These are phyloP conservation scores for Bruguiera parviflora DNA, from an alignment of 345 rosid species.

Conservation along the genomic window DNA sequence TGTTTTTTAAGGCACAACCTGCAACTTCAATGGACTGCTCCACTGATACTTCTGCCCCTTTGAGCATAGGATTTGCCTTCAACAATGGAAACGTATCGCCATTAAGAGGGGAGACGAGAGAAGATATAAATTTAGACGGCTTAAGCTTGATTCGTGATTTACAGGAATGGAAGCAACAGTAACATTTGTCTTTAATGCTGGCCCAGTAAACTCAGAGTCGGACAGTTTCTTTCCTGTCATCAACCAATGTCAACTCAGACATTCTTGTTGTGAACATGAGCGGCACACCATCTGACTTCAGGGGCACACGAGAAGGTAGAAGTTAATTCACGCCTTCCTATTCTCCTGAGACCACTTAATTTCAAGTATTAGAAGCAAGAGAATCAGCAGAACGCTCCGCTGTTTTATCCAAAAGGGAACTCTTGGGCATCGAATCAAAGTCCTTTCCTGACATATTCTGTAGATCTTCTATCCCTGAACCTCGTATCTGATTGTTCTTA, in stretches of 20 bases:
- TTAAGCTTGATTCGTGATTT: neutral
- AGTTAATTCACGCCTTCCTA: constrained; percentile 24
- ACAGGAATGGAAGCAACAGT: no score
- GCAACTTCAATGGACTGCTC: neutral
- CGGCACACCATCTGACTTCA: constrained; percentile 34
- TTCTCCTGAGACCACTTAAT: constrained; percentile 22
- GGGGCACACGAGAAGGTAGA: constrained; percentile 12
- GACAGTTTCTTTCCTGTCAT: constrained; percentile 15
- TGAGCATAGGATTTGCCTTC: neutral
- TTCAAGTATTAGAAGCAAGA: constrained; percentile 4
- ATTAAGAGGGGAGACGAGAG: neutral
- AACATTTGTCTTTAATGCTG: no score
- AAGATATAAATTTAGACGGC: neutral
- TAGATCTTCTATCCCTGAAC: constrained; percentile 21
- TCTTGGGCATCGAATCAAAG: constrained; percentile 11
- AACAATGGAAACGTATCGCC: neutral
- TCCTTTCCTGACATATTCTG: constrained; percentile 19
- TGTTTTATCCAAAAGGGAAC: constrained; percentile 19
- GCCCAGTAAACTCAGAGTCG: neutral
- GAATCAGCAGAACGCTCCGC: constrained; percentile 25
- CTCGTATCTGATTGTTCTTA: constrained; percentile 8
- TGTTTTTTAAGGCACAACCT: neutral
- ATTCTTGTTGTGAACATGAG: constrained; percentile 28
- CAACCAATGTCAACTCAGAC: constrained; percentile 28
- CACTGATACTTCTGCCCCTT: neutral